Evolutionary conservation across 31 red algal genomes (phyloP).

Genomic region (Porphyra umbilicalis): DNA sequence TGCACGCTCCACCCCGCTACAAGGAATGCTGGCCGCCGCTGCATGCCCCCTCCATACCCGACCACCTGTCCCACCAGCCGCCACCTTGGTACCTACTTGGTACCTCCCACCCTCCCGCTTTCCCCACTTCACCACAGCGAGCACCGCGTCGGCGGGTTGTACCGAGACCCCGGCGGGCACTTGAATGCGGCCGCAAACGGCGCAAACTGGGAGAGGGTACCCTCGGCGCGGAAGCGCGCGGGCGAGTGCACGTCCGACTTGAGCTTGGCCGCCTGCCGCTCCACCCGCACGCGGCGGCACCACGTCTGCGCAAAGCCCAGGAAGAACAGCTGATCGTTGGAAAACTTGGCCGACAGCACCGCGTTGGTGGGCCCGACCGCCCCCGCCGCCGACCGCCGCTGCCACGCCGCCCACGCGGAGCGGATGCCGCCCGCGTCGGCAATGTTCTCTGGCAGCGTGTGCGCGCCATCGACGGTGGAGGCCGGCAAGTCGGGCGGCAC

Average conservation of each 20-base stretch:
- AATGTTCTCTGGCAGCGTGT: conserved; percentile 87
- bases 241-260: conserved; percentile 86
- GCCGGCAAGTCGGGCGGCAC: conserved; percentile 41
- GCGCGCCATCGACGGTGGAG: conserved; percentile 49
- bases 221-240: conserved; percentile 70
- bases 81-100: too few relatives aligned
- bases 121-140: neutral
- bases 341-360: conserved; percentile 51
- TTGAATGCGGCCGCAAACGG: conserved; percentile 78
- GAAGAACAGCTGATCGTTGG: conserved; percentile 82
- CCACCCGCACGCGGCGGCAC: conserved; percentile 52
- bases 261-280: conserved; percentile 48
- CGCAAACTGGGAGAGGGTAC: conserved; percentile 69
- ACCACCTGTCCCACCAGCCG: too few relatives aligned
- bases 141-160: conserved; percentile 3
- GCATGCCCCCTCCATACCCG: too few relatives aligned
- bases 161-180: conserved; percentile 54
- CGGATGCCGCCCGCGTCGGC: conserved; percentile 88
- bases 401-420: conserved; percentile 68
- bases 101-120: too few relatives aligned
- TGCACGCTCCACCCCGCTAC: too few relatives aligned
- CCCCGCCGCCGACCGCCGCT: conserved; percentile 36
- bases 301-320: conserved; percentile 89
- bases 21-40: too few relatives aligned
- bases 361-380: conserved; percentile 51